Conservation (phyloP, 108 stramenopile species). For the Nitzschia palea region DNA sequence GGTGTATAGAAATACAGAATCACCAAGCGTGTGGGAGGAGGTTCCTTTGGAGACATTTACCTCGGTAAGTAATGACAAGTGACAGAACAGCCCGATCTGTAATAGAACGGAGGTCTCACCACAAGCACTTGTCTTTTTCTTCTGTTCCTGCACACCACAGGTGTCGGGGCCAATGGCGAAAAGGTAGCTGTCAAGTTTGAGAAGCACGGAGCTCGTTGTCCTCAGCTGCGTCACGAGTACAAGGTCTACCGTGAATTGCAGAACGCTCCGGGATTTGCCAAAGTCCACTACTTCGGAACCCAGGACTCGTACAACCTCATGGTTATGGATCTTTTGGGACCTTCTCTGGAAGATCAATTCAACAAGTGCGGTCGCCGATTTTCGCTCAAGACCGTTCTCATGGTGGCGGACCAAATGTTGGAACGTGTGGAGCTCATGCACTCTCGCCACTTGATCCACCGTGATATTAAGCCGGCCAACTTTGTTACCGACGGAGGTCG, state of each 20-base stretch:
- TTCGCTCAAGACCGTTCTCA: conserved; percentile 93
- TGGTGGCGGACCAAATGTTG: conserved; percentile 98
- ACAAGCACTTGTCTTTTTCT: not conserved
- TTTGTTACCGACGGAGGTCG: conserved; percentile 91
- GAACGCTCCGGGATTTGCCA: conserved; percentile 92
- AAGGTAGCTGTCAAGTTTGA: conserved; percentile 91
- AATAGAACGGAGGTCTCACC: too few relatives aligned
- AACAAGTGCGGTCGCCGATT: conserved; percentile 97
- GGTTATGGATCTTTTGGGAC: conserved; percentile 99
- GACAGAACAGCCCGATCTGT: not conserved
- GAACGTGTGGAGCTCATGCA: conserved; percentile 98
- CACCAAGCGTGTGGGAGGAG: conserved; percentile 97
- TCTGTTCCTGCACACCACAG: not conserved
- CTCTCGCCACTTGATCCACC: conserved; percentile 93
- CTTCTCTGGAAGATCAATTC: conserved; percentile 97
- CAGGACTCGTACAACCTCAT: conserved; percentile 98
- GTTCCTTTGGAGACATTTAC: conserved; percentile 99
- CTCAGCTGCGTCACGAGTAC: conserved; percentile 99
- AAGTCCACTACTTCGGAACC: conserved; percentile 97
- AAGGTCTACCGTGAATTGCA: conserved; percentile 99
- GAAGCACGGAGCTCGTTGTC: conserved; percentile 88
- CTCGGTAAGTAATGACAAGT: conserved; percentile 44
- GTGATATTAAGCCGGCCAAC: conserved; percentile 98
- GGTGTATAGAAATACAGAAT: conserved; percentile 95
- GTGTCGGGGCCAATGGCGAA: conserved; percentile 82